phyloP scores from a whole-genome alignment of 805 yeast genomes.

The Candida ovalis region DNA sequence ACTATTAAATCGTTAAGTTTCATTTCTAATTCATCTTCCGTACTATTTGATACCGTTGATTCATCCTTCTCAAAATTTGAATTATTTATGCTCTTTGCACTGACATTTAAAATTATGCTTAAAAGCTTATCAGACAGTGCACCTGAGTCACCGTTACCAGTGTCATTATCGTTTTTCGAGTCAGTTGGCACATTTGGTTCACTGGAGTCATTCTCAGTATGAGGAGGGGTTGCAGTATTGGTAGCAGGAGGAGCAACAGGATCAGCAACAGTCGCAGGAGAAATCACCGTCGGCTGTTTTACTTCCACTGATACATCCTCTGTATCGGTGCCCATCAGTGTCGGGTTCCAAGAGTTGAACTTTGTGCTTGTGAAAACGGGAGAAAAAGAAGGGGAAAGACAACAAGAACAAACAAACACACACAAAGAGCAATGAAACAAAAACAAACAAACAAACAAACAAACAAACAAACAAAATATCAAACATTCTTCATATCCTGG shows the following conservation, averaged over 20 bases:
- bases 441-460: no score
- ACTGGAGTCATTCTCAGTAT: not conserved
- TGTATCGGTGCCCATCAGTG: not conserved
- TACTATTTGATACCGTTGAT: constrained; percentile 8
- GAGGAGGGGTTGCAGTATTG: not conserved
- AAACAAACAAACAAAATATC: no score
- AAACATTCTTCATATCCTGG: no score
- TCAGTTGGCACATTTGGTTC: not conserved
- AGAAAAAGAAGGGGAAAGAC: no score
- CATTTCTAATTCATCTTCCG: constrained; percentile 26
- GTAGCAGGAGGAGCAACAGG: no score
- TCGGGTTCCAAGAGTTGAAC: not conserved
- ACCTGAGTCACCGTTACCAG: not conserved
- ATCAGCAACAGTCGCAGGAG: not conserved
- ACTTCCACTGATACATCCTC: not conserved
- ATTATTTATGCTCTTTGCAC: constrained; percentile 9
- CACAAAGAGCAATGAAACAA: no score
- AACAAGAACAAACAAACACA: no score
- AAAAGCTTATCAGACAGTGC: constrained; percentile 7
- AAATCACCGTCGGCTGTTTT: not conserved
- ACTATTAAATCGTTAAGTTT: constrained; percentile 10
- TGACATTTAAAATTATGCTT: constrained; percentile 5
- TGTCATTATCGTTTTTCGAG: not conserved
- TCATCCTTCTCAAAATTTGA: constrained; percentile 2
- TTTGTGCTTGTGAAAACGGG: no score